A percentile compares a stretch with the other conserved stretches of the same genome.
Evolutionary conservation across 192 early-diverging fungal genomes (phyloP).

Genomic region (Helicostylum pulchrum): DNA sequence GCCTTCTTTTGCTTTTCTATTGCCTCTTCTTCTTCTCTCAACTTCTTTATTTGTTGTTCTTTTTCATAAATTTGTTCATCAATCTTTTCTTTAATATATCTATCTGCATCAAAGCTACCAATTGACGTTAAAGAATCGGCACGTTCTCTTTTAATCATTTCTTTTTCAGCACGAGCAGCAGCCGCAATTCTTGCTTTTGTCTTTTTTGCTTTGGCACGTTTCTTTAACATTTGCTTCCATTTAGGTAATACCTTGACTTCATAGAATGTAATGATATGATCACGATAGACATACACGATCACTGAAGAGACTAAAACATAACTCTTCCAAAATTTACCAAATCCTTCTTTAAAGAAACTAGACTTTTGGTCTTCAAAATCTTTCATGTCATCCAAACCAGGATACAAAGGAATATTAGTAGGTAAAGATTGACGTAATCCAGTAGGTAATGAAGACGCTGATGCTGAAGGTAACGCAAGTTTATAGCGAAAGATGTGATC

Average conservation of each 20-base stretch:
- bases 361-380: not conserved
- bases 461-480: too few relatives aligned
- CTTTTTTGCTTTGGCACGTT: constrained; percentile 8
- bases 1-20: not conserved
- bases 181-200: constrained; percentile 1
- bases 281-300: constrained; percentile 18
- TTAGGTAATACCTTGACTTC: constrained; percentile 7
- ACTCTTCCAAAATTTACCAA: constrained; percentile 29
- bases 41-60: not conserved
- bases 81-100: not conserved
- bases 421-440: not conserved
- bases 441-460: not conserved
- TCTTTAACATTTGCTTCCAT: constrained; percentile 6
- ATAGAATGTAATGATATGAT: constrained; percentile 3
- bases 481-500: not conserved
- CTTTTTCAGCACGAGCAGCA: not conserved
- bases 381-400: not conserved
- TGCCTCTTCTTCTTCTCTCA: not conserved
- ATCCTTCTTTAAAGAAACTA: constrained; percentile 27
- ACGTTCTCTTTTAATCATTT: constrained; percentile 6
- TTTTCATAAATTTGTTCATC: not conserved
- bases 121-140: not conserved
- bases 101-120: not conserved
- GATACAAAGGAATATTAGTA: not conserved
- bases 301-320: constrained; percentile 16